phyloP scores from a whole-genome alignment of 2,329 filamentous ascomycete genomes.

The Pseudocercospora musae region DNA sequence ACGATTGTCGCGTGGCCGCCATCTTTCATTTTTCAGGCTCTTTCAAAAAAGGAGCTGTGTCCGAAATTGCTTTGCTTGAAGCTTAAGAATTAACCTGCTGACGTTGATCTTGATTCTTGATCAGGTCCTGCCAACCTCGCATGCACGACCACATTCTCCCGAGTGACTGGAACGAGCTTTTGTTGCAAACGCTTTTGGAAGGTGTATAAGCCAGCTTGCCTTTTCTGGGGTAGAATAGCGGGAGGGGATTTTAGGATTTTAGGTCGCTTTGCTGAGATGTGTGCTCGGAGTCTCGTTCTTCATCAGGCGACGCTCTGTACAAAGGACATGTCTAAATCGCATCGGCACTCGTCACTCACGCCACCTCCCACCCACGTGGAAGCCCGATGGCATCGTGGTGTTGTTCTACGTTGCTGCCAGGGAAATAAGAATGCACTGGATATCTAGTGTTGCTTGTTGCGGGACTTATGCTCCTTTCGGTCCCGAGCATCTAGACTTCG shows the following conservation, averaged over 20 bases:
- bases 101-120: neutral
- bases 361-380: neutral
- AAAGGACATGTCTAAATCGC: neutral
- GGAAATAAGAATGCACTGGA: neutral
- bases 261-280: neutral
- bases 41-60: slow-evolving; percentile 7
- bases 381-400: neutral
- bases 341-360: neutral
- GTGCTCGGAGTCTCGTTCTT: neutral
- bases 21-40: slow-evolving; percentile 2
- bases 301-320: neutral
- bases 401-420: neutral
- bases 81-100: slow-evolving; percentile 8
- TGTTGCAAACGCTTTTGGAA: neutral
- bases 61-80: slow-evolving; percentile 11
- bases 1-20: slow-evolving; percentile 16
- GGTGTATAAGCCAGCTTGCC: neutral
- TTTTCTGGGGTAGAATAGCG: neutral
- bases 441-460: neutral
- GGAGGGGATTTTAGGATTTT: neutral
- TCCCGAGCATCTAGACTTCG: neutral
- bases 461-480: neutral
- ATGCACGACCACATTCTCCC: slow-evolving; percentile 3
- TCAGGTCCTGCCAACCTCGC: neutral
- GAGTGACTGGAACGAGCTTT: neutral